Percentiles rank a stretch among this genome's conserved stretches.
phyloP scores from a whole-genome alignment of 1,139 yeast species.

The Pichia kudriavzevii region DNA sequence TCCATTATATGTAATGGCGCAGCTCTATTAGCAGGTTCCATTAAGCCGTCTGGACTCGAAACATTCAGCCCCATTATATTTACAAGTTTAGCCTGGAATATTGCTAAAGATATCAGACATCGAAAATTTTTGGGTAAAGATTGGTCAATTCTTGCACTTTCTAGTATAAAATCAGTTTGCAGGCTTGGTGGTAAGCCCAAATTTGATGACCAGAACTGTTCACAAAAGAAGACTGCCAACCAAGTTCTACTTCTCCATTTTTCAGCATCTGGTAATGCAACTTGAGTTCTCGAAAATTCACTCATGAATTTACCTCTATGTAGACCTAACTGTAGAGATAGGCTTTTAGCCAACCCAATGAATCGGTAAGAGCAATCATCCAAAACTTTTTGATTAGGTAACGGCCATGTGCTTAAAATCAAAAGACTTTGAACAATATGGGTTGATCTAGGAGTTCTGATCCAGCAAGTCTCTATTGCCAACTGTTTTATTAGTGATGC shows the following conservation, averaged over 20 bases:
- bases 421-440: constrained; percentile 86
- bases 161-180: constrained; percentile 76
- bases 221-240: constrained; percentile 82
- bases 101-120: constrained; percentile 64
- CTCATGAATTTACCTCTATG: constrained; percentile 89
- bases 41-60: constrained; percentile 82
- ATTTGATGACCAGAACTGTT: constrained; percentile 85
- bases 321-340: constrained; percentile 83
- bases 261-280: constrained; percentile 81
- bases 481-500: constrained; percentile 76
- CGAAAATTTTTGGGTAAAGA: constrained; percentile 65
- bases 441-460: constrained; percentile 86
- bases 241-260: constrained; percentile 93
- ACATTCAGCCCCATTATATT: constrained; percentile 85
- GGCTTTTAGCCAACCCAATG: constrained; percentile 75
- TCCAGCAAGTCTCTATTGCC: constrained; percentile 92
- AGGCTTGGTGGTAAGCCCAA: constrained; percentile 84
- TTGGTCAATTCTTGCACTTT: constrained; percentile 65
- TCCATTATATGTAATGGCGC: constrained; percentile 70
- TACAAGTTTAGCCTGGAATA: constrained; percentile 78
- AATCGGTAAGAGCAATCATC: constrained; percentile 91
- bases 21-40: constrained; percentile 78
- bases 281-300: constrained; percentile 87
- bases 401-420: constrained; percentile 82
- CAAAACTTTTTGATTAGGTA: constrained; percentile 85